These are phyloP conservation scores for Corymbia calophylla DNA, from an alignment of 441 rosid species.

Conservation along the genomic window DNA sequence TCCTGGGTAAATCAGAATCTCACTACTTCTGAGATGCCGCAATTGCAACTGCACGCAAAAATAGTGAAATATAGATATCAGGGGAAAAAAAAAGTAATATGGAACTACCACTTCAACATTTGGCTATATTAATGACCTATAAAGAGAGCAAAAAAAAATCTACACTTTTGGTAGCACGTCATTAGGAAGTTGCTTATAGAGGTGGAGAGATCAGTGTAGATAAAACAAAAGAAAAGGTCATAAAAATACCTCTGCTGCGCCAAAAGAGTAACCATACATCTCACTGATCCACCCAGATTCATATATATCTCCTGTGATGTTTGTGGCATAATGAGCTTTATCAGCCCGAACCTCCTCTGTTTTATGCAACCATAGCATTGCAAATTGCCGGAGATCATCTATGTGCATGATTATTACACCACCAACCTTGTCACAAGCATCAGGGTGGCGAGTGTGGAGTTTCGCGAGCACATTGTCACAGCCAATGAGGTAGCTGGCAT, in stretches of 20 bases:
- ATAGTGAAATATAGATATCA: neutral
- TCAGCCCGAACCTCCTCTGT: slow-evolving; percentile 97
- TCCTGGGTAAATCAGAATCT: slow-evolving; percentile 88
- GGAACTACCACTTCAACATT: neutral
- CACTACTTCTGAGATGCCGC: slow-evolving; percentile 61
- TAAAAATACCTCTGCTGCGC: slow-evolving; percentile 87
- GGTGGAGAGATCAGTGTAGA: neutral
- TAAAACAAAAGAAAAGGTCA: neutral
- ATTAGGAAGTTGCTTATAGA: neutral
- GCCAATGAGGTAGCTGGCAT: slow-evolving; percentile 83
- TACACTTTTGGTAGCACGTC: neutral
- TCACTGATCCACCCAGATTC: slow-evolving; percentile 98
- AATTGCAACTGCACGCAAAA: slow-evolving; percentile 61
- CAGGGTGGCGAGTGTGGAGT: slow-evolving; percentile 91
- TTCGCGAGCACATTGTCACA: slow-evolving; percentile 91
- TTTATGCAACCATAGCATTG: slow-evolving; percentile 89
- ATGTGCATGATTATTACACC: slow-evolving; percentile 98
- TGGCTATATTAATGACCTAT: neutral
- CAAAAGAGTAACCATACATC: slow-evolving; percentile 98
- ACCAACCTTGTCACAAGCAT: slow-evolving; percentile 96
- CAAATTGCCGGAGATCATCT: slow-evolving; percentile 85
- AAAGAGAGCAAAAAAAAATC: neutral
- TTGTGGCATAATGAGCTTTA: slow-evolving; percentile 82
- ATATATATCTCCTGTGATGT: slow-evolving; percentile 89
- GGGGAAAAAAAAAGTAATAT: neutral